Base-by-base conservation (phyloP, 169 alveolate species). In the Babesia bovis region DNA sequence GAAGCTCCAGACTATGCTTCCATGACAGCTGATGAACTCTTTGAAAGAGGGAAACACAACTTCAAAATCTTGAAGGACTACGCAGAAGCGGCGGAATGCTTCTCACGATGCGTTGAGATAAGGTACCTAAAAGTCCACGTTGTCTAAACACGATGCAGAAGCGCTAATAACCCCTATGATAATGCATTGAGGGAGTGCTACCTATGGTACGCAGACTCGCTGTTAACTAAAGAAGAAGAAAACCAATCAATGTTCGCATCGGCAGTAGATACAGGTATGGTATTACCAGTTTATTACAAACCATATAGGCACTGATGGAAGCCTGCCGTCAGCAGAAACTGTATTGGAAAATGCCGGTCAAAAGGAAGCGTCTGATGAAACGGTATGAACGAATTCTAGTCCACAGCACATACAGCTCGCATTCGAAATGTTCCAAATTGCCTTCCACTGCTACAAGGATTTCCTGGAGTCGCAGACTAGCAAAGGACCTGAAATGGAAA, bases 201-300 rank as follows among this genome's bases (percentile, higher is more conserved):
- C 78, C 87, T 79, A 35, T 79, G 87, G 87, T 79, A 42, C 72
- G 87, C 83, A 9, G 87, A 79, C 41, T 42, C 87, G 41, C 78
- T 79, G 4, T 65, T 79, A 30, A 79, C 87, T n/a, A 79, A 79
- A 17, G 87, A 79, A 35, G 87, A 79, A 59, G 71, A 79, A 40
- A 79, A 42, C 76, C 63, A 73, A 30, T 36, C 61, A 15, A 70
- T 79, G 47, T 70, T 79, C 47, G 36, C 73, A 7, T 30, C 77
- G 19, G 26, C 28, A 12, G 71, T 69, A 10, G 65, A 79, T 17
- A 71, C 45, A 42, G 78, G 87, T 67, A 25, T n/a, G 23, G 5
- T 15, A 25, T 38, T 40, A 2, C 30, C 5, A 3, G 76, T 45
- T 9, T 32, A 40, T 19, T 21, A n/a, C 25, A 21, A 17, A 4